Conservation (phyloP, 1,284 basidiomycete species). For the Trichosporon asahii region DNA sequence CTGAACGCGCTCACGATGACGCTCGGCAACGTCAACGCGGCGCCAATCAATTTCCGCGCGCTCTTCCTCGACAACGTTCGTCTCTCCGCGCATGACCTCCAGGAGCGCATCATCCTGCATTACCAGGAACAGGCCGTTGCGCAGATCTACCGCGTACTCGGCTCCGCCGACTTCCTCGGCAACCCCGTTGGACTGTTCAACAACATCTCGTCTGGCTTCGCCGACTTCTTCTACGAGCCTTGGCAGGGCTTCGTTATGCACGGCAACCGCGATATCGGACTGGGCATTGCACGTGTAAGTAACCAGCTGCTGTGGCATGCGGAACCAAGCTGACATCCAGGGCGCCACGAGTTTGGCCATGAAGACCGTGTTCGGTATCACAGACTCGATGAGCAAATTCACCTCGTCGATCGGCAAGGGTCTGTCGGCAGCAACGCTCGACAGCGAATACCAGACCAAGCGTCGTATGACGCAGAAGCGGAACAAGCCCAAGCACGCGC, state of each 20-base stretch:
- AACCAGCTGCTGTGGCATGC: not conserved
- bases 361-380: conserved; percentile 96
- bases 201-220: conserved; percentile 97
- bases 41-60: conserved; percentile 92
- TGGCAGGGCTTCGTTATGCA: conserved; percentile 97
- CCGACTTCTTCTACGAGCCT: conserved; percentile 98
- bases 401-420: conserved; percentile 97
- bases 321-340: conserved; percentile 49
- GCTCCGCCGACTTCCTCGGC: conserved; percentile 85
- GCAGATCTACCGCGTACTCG: conserved; percentile 92
- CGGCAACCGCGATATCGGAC: conserved; percentile 90
- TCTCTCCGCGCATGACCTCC: conserved; percentile 76
- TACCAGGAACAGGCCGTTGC: conserved; percentile 91
- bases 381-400: conserved; percentile 94
- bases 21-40: conserved; percentile 94
- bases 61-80: conserved; percentile 94
- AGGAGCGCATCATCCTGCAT: conserved; percentile 82
- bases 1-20: conserved; percentile 96
- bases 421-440: conserved; percentile 91
- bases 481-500: conserved; percentile 93
- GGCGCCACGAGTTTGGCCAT: conserved; percentile 98
- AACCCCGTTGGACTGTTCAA: conserved; percentile 93
- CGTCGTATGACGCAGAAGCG: conserved; percentile 83
- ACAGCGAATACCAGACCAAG: conserved; percentile 89
- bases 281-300: conserved; percentile 89